These are phyloP conservation scores for Oropetium thomaeum DNA, from an alignment of 176 grass and related monocot species.

Conservation along the genomic window DNA sequence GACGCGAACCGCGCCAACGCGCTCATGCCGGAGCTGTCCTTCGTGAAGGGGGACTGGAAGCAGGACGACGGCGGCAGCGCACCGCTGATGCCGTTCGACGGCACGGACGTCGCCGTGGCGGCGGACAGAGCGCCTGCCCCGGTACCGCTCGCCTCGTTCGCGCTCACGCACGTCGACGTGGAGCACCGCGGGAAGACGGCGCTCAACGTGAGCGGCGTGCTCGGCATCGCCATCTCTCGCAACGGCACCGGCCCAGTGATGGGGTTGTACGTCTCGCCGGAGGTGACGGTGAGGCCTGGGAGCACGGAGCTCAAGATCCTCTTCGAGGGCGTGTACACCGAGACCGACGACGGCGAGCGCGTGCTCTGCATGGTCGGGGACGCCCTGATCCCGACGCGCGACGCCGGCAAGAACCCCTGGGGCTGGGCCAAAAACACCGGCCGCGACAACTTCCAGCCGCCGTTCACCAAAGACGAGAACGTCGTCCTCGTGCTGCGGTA, in stretches of 20 bases:
- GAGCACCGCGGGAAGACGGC: constrained; percentile 35
- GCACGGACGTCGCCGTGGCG: constrained; percentile 33
- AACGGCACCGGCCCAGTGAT: constrained; percentile 62
- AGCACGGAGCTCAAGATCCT: constrained; percentile 65
- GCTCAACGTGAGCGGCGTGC: constrained; percentile 71
- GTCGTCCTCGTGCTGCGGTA: constrained; percentile 57
- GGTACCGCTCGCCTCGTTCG: constrained; percentile 44
- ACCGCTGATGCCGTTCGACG: constrained; percentile 67
- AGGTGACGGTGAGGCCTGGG: constrained; percentile 63
- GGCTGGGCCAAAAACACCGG: constrained; percentile 46
- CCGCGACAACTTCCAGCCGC: constrained; percentile 50
- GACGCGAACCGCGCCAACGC: constrained; percentile 55
- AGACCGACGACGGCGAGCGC: constrained; percentile 47
- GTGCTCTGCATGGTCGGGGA: constrained; percentile 76
- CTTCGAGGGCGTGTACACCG: constrained; percentile 80
- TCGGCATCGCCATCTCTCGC: constrained; percentile 53
- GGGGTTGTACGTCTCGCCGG: constrained; percentile 51
- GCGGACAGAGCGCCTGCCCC: constrained; percentile 9
- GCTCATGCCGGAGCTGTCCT: constrained; percentile 54
- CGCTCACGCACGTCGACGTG: constrained; percentile 62
- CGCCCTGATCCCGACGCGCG: constrained; percentile 52
- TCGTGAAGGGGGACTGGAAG: constrained; percentile 68
- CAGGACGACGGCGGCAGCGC: constrained; percentile 34
- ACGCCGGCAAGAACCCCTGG: constrained; percentile 55
- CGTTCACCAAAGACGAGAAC: constrained; percentile 31